phyloP scores from a whole-genome alignment of 2,329 filamentous ascomycete genomes.

The Xylariaceae sp. region DNA sequence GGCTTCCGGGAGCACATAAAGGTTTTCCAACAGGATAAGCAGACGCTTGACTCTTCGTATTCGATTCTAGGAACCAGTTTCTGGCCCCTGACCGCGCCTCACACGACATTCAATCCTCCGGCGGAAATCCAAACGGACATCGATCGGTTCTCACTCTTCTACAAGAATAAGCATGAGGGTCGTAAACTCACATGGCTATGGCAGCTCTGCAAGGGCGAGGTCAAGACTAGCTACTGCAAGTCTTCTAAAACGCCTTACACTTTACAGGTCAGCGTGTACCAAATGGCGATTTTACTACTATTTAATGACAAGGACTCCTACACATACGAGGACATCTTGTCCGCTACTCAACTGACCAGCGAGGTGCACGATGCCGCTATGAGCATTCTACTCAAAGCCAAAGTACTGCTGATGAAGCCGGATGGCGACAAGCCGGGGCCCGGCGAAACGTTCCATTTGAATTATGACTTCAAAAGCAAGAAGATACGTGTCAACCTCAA shows the following conservation, averaged over 20 bases:
- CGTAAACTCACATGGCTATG: conserved; percentile 97
- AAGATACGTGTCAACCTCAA: conserved; percentile 97
- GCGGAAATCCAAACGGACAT: conserved; percentile 79
- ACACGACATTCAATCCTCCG: conserved; percentile 83
- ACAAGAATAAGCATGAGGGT: conserved; percentile 93
- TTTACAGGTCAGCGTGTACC: conserved; percentile 95
- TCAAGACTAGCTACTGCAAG: conserved; percentile 90
- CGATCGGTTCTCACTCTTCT: conserved; percentile 84
- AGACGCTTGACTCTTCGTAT: conserved; percentile 77
- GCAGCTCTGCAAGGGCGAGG: conserved; percentile 96
- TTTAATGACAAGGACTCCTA: conserved; percentile 90
- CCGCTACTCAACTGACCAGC: conserved; percentile 69
- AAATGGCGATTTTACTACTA: conserved; percentile 91
- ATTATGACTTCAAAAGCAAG: conserved; percentile 96
- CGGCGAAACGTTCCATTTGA: conserved; percentile 76
- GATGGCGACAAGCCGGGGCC: conserved; percentile 70
- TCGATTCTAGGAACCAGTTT: conserved; percentile 93
- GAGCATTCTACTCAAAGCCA: conserved; percentile 84
- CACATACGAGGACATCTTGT: conserved; percentile 80
- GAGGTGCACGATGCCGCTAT: conserved; percentile 86
- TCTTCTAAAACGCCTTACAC: conserved; percentile 86
- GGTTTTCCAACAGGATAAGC: conserved; percentile 61
- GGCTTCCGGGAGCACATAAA: conserved; percentile 75
- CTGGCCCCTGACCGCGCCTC: conserved; percentile 86
- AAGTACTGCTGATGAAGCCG: conserved; percentile 69